Percentiles rank a stretch among this genome's conserved stretches.
Conservation (phyloP, 768 basidiomycete genomes). For the Leccinum uliginosum region DNA sequence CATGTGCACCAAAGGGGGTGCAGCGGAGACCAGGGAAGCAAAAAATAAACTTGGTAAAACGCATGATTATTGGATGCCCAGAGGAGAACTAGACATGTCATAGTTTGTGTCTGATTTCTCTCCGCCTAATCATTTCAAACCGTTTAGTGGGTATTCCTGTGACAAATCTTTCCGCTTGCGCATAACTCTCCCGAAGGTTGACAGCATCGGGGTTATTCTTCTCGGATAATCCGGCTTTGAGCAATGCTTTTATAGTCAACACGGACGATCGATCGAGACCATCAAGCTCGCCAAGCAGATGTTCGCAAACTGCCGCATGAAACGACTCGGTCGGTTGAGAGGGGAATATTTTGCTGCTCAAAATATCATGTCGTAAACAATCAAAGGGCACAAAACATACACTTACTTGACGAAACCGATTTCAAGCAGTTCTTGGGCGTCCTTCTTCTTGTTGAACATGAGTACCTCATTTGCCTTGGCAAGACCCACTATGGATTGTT, state of each 20-base stretch:
- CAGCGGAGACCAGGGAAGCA: neutral
- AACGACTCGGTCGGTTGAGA: constrained; percentile 48
- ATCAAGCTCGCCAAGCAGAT: constrained; percentile 49
- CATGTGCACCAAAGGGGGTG: neutral
- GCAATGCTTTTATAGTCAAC: constrained; percentile 48
- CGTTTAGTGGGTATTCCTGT: constrained; percentile 53
- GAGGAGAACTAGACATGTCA: constrained; percentile 20
- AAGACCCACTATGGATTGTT: constrained; percentile 51
- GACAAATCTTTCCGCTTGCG: constrained; percentile 61
- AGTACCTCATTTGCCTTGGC: constrained; percentile 69
- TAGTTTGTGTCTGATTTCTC: constrained; percentile 65
- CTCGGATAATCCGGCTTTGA: constrained; percentile 53
- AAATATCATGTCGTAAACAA: neutral
- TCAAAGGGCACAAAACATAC: neutral
- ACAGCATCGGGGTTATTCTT: constrained; percentile 61
- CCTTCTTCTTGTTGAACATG: constrained; percentile 65
- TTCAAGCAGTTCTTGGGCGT: constrained; percentile 50
- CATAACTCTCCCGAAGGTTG: constrained; percentile 67
- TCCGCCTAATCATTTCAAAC: constrained; percentile 54
- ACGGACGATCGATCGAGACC: constrained; percentile 56
- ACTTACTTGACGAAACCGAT: constrained; percentile 65
- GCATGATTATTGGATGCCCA: neutral
- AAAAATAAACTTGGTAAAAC: neutral
- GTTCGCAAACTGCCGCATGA: constrained; percentile 46
- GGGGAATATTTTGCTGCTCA: constrained; percentile 54